A percentile compares a stretch with the other conserved stretches of the same genome.
Conservation (phyloP, 108 stramenopile species). For the Fragilaria crotonensis region DNA sequence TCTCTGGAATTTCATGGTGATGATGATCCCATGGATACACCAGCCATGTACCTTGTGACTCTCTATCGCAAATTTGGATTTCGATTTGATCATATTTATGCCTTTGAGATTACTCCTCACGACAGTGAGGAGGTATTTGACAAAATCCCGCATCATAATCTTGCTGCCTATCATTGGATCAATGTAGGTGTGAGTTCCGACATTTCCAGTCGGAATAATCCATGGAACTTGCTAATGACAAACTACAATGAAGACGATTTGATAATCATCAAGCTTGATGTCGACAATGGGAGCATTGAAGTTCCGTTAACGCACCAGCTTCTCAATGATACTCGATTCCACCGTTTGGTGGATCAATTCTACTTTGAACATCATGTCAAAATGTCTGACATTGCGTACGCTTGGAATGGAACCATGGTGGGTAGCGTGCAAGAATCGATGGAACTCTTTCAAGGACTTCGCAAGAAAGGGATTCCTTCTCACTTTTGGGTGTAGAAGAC, state of each 20-base stretch:
- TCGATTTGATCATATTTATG: constrained; percentile 68
- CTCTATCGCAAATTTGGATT: constrained; percentile 50
- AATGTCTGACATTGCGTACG: constrained; percentile 16
- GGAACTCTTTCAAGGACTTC: constrained; percentile 33
- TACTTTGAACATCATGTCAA: constrained; percentile 72
- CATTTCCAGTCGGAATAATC: constrained; percentile 29
- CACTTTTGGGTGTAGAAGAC: constrained; percentile 42
- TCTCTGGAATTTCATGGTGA: constrained; percentile 38
- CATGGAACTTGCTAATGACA: constrained; percentile 31
- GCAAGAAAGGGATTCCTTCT: constrained; percentile 39
- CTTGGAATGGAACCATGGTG: constrained; percentile 27
- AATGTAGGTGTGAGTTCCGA: constrained; percentile 33
- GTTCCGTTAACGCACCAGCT: constrained; percentile 28
- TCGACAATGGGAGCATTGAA: constrained; percentile 49
- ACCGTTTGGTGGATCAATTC: constrained; percentile 48
- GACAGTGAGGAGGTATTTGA: constrained; percentile 27
- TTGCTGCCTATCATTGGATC: constrained; percentile 55
- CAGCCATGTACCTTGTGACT: constrained; percentile 20
- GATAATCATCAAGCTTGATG: constrained; percentile 55
- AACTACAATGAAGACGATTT: constrained; percentile 44
- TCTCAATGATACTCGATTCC: constrained; percentile 10
- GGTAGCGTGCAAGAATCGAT: constrained; percentile 38
- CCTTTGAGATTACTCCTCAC: constrained; percentile 29
- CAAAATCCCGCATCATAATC: constrained; percentile 17
- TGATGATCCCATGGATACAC: constrained; percentile 5